Base-by-base conservation (phyloP, 441 rosid genomes). In the Pelargonium cotyledonis region DNA sequence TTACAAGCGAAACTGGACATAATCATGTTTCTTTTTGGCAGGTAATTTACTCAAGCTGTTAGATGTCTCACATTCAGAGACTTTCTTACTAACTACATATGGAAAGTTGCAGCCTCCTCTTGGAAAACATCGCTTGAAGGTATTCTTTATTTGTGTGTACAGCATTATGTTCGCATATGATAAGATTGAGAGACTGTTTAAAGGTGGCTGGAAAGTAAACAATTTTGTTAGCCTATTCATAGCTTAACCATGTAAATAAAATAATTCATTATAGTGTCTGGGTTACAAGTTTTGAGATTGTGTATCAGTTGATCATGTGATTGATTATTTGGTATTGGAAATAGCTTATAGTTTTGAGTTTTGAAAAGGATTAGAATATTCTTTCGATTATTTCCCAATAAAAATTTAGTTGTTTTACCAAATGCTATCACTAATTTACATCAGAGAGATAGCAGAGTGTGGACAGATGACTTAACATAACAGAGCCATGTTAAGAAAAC, bases 61-160 rank as follows among this genome's bases (percentile, higher is more conserved):
- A 85, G 88, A 88, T 70, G 80, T 88, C 73, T 83, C 90, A n/a
- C 80, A 88, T 72, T 70, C 82, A 31, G 95, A 88, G 81, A 79
- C 68, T 66, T 68, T 77, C 70, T 79, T 91, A 70, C 73, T 83
- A 62, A 94, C 99, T 67, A 89, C 99, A 2, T 94, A 88, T 74
- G 99, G 99, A 61, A 89, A 85, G 78, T 77, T 94, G 83, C 97
- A 88, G 80, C 97, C 99, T 70, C 99, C 99, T 72, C 96, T 94
- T 26, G 95, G 97, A 65, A 94, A 89, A 77, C 97, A 89, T 72
- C 95, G 97, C 15, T 73, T 94, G 72, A 94, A 91, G 95, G 99
- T 91, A 68, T 62, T 63, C 70, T 11, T 74, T 71, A 55, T 69
- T 6, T 51, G 31, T 72, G 35, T 38, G 40, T 57, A 44, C 44